Conservation (phyloP, 768 basidiomycete genomes). For the Hygrophorus russula region DNA sequence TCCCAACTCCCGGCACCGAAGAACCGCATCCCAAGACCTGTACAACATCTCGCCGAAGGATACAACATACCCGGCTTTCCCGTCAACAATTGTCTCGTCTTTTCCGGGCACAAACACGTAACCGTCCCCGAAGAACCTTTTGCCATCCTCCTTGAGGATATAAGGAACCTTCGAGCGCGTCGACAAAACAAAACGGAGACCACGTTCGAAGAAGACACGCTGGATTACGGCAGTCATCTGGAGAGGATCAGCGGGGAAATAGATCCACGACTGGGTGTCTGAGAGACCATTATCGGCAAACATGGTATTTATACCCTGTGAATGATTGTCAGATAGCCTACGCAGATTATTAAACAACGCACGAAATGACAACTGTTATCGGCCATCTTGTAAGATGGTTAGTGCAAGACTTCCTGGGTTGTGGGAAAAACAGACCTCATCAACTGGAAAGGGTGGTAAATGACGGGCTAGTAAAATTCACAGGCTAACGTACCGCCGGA, state of each 20-base stretch:
- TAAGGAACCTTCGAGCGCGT: slow-evolving; percentile 86
- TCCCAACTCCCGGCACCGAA: slow-evolving; percentile 59
- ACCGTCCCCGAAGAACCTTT: slow-evolving; percentile 51
- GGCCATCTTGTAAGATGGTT: slow-evolving; percentile 21
- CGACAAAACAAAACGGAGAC: slow-evolving; percentile 79
- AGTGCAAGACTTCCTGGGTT: not conserved
- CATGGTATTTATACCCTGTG: slow-evolving; percentile 62
- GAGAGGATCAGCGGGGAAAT: slow-evolving; percentile 78
- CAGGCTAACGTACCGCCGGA: slow-evolving; percentile 48
- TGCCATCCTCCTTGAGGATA: slow-evolving; percentile 68
- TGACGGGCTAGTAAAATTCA: not conserved
- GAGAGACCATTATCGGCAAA: slow-evolving; percentile 83
- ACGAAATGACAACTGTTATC: slow-evolving; percentile 39
- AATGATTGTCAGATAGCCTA: slow-evolving; percentile 45
- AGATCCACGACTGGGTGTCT: slow-evolving; percentile 69
- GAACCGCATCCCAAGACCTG: slow-evolving; percentile 73
- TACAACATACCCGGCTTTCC: slow-evolving; percentile 73
- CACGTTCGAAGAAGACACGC: slow-evolving; percentile 73
- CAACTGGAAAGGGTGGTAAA: slow-evolving; percentile 28
- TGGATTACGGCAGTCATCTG: slow-evolving; percentile 75
- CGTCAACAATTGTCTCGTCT: slow-evolving; percentile 73
- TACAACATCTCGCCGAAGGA: slow-evolving; percentile 85
- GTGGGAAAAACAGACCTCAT: slow-evolving; percentile 32
- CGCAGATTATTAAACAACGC: slow-evolving; percentile 7
- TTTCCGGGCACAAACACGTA: slow-evolving; percentile 80